Conservation (phyloP, 768 basidiomycete genomes). For the Tulasnella sp. region DNA sequence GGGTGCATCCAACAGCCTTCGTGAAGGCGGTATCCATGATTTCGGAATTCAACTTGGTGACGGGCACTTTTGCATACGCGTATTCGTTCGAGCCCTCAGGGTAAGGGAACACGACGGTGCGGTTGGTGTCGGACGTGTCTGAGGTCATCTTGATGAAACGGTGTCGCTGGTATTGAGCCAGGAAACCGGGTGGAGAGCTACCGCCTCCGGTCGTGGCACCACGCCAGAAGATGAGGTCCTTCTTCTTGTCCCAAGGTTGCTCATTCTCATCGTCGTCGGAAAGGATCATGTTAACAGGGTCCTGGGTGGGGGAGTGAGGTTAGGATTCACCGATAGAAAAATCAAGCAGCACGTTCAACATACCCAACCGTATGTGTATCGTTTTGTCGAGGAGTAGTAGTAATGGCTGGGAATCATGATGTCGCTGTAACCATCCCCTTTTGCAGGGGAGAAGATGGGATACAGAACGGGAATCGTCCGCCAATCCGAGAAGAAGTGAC, state of each 20-base stretch:
- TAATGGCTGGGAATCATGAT: slow-evolving; percentile 96
- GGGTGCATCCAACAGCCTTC: slow-evolving; percentile 61
- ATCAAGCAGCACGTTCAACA: background rate
- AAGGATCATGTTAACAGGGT: slow-evolving; percentile 65
- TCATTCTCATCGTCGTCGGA: slow-evolving; percentile 84
- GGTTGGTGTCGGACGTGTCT: slow-evolving; percentile 49
- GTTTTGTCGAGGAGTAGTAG: slow-evolving; percentile 76
- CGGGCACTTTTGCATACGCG: slow-evolving; percentile 54
- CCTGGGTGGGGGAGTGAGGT: slow-evolving; percentile 35
- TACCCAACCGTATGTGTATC: slow-evolving; percentile 85
- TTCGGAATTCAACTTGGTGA: slow-evolving; percentile 62
- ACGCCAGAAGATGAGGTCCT: slow-evolving; percentile 87
- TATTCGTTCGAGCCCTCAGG: slow-evolving; percentile 39
- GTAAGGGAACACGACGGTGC: slow-evolving; percentile 66
- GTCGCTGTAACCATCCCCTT: slow-evolving; percentile 78
- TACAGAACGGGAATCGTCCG: slow-evolving; percentile 81
- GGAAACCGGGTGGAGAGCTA: slow-evolving; percentile 77
- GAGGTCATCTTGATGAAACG: slow-evolving; percentile 81
- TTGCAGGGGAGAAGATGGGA: slow-evolving; percentile 91
- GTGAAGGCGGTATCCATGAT: slow-evolving; percentile 89
- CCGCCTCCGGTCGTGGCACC: slow-evolving; percentile 96
- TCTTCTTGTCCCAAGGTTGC: slow-evolving; percentile 80
- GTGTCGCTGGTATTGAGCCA: slow-evolving; percentile 81
- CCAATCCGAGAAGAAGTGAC: slow-evolving; percentile 98
- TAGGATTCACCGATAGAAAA: too few relatives aligned